Conservation (phyloP, 192 early-diverging fungal species). For the Coemansia guatemalensis region DNA sequence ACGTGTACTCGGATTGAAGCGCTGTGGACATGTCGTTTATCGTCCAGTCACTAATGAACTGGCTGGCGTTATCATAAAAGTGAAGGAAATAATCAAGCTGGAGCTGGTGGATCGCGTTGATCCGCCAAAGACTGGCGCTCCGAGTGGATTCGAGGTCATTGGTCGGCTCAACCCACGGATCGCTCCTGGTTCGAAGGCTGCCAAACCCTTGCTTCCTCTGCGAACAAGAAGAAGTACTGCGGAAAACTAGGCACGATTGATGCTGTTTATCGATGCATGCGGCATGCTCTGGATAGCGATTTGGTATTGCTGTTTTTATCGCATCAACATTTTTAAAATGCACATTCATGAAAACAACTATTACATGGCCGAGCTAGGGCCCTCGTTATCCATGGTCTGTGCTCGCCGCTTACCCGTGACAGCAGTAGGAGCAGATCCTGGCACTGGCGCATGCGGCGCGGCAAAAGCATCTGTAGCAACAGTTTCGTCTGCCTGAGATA, state of each 20-base stretch:
- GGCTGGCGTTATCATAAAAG: conserved; percentile 64
- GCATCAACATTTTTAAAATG: conserved; percentile 9
- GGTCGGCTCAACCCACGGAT: conserved; percentile 46
- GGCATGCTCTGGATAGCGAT: not conserved
- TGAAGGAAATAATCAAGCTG: conserved; percentile 63
- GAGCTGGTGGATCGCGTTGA: conserved; percentile 45
- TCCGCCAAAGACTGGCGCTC: conserved; percentile 23
- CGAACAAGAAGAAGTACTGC: conserved; percentile 10
- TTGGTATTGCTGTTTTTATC: not conserved
- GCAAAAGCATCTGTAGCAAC: not conserved
- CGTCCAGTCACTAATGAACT: conserved; percentile 49
- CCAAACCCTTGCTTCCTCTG: conserved; percentile 44
- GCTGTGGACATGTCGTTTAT: conserved; percentile 60
- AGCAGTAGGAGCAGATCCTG: not conserved
- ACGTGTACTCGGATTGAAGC: conserved; percentile 54
- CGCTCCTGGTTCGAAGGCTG: conserved; percentile 46
- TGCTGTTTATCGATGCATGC: not conserved
- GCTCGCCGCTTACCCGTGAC: conserved; percentile 28
- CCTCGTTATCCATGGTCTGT: conserved; percentile 35
- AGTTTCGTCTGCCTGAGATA: not conserved
- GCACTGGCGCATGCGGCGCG: not conserved
- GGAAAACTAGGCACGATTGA: not conserved
- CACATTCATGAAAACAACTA: conserved; percentile 1
- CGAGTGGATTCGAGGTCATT: conserved; percentile 45
- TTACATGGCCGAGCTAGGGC: not conserved